Conservation (phyloP, 768 basidiomycete genomes). For the Trametes cubensis region DNA sequence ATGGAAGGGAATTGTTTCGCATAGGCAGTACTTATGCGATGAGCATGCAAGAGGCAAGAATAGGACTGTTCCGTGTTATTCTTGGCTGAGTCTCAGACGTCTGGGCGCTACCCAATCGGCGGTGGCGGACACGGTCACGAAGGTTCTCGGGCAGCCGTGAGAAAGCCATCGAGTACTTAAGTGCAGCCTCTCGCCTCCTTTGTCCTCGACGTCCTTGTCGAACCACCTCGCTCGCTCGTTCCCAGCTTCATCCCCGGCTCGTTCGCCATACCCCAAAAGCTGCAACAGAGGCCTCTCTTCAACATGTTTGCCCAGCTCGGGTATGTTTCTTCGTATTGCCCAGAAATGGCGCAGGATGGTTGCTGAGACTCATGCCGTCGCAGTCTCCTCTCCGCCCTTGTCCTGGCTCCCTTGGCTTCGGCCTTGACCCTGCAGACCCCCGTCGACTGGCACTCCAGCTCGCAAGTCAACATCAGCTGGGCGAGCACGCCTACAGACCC, state of each 20-base stretch:
- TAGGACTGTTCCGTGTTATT: conserved; percentile 18
- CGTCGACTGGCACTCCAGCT: conserved; percentile 36
- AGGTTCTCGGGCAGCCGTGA: conserved; percentile 20
- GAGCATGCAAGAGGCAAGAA: conserved; percentile 8
- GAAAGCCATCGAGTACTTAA: conserved; percentile 17
- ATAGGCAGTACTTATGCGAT: not conserved
- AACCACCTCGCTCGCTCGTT: conserved; percentile 4
- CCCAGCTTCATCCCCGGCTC: conserved; percentile 21
- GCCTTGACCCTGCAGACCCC: conserved; percentile 41
- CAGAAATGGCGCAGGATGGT: not conserved
- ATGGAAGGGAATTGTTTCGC: conserved; percentile 1
- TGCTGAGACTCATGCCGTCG: not conserved
- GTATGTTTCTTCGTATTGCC: conserved; percentile 35
- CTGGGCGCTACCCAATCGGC: not conserved
- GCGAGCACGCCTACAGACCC: conserved; percentile 45
- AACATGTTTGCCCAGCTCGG: conserved; percentile 56
- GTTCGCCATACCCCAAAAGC: conserved; percentile 20
- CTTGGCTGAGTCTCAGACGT: conserved; percentile 7
- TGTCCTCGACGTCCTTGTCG: conserved; percentile 17
- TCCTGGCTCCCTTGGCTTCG: conserved; percentile 50
- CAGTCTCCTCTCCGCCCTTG: conserved; percentile 48
- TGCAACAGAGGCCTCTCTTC: conserved; percentile 26
- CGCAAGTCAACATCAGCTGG: conserved; percentile 51
- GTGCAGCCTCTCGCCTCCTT: conserved; percentile 6
- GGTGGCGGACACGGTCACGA: conserved; percentile 6